These are phyloP conservation scores for Termitomyces sp. DNA, from an alignment of 768 basidiomycete genomes.

Conservation along the genomic window DNA sequence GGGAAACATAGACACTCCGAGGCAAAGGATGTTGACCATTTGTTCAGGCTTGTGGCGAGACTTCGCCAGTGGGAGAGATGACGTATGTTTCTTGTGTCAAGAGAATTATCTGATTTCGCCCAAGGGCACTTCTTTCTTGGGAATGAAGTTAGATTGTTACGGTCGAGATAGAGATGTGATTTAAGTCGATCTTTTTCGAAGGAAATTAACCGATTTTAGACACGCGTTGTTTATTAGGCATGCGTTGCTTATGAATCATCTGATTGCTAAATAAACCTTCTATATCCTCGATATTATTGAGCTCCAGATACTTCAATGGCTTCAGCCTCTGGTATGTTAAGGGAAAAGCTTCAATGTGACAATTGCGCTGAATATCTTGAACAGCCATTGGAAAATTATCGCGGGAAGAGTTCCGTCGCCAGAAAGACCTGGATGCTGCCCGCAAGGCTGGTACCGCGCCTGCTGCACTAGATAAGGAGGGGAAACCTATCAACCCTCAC, in stretches of 20 bases:
- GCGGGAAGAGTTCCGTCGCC: slow-evolving; percentile 88
- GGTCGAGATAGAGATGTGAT: not conserved
- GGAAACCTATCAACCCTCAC: slow-evolving; percentile 95
- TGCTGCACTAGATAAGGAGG: slow-evolving; percentile 92
- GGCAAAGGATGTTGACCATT: slow-evolving; percentile 22
- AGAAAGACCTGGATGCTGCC: slow-evolving; percentile 97
- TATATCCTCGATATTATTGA: not conserved
- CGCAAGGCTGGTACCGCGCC: slow-evolving; percentile 98
- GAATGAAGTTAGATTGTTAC: not conserved
- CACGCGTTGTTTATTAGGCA: slow-evolving; percentile 4
- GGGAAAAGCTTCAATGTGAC: not conserved
- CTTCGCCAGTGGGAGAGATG: slow-evolving; percentile 20
- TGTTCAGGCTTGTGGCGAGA: slow-evolving; percentile 31
- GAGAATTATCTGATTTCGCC: not conserved
- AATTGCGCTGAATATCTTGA: slow-evolving; percentile 8
- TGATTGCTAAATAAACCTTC: slow-evolving; percentile 3
- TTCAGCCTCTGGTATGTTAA: slow-evolving; percentile 33
- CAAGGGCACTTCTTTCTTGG: not conserved
- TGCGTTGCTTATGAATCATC: slow-evolving; percentile 2
- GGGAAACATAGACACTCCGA: slow-evolving; percentile 28
- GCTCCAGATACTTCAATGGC: slow-evolving; percentile 24
- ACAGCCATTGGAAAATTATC: slow-evolving; percentile 78
- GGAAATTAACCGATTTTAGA: not conserved
- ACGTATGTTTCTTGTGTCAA: not conserved
- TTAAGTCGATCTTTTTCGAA: too few species aligned